Evolutionary conservation across 441 rosid species (phyloP), one percentile per base, ranked within the genome.

Genomic region (Gossypium davidsonii): DNA sequence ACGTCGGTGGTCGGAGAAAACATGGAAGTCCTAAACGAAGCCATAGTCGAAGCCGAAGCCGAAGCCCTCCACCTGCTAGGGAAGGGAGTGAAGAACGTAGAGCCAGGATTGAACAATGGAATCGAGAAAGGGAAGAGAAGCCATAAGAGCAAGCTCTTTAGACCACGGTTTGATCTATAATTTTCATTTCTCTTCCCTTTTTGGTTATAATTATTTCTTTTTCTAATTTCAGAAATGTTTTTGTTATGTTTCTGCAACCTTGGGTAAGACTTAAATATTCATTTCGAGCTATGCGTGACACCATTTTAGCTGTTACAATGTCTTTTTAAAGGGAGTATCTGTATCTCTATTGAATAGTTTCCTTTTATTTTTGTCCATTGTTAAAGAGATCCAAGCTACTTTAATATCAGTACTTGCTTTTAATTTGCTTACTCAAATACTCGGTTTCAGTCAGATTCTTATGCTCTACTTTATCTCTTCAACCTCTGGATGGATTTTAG

Each of bases 11-110:
- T 58, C 26, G 63, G 37, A 58, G 37, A 58, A 58, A 58, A 6
- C 37, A 25, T 4, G 63, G 37, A 34, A 58, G 63, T 25, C 63
- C 63, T 25, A 58, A n/a, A 34, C 63, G 63, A 25, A 58, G 62
- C 62, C 14, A 58, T 37, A 58, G 62, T 31, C 14, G 71, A 59
- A 73, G 71, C 17, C 65, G 44, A 58, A 58, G 62, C 62, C 14
- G 71, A 59, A 73, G 71, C 17, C 71, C 76, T n/a, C 62, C 23
- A 20, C 51, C 51, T 31, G 65, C 52, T 20, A 72, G 74, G 44
- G 76, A 64, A 65, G 76, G 76, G 17, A 73, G 76, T 44, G 76
- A 64, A 55, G 76, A 73, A 64, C 71, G 76, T 15, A 73, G 76
- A 55, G 76, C 76, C 18, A 53, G 76, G 57, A 73, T 58, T 25